Evolutionary conservation across 2,329 filamentous ascomycete species (phyloP), one percentile per base, ranked within the genome.

Genomic region (Verticillium dahliae): DNA sequence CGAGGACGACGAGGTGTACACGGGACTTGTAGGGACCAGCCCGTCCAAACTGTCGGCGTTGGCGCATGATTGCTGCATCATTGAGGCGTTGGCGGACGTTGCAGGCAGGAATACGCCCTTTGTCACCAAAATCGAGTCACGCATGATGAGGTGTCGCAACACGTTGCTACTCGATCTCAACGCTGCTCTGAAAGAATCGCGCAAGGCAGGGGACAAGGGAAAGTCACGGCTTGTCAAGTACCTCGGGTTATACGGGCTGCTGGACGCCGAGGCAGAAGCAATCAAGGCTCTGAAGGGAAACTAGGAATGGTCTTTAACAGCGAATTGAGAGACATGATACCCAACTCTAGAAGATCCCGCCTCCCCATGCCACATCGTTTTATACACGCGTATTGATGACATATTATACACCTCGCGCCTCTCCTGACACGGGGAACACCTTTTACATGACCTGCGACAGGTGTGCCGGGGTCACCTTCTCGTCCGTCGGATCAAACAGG

Each of bases 401-500:
- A 74, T 76, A 76, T 75, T 67, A 68, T 76, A 77, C 76, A 77
- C 67, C 72, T 60, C 38, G 33, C 60, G 57, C 58, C 33, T 60
- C 11, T 31, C n/a, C 15, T 14, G n/a, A 35, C 27, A 31, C 61
- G 54, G 52, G 45, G 18, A 18, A 52, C 45, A 50, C 34, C n/a
- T 59, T 67, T 77, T 82, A 85, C 80, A 85, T 86, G 63, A 80
- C 77, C 27, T 78, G 79, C 59, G 80, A 76, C 68, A 89, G 70
- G 64, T 84, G 76, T 56, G 77, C 80, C 33, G 82, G 77, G 55
- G 80, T 78, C 57, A 89, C 73, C 58, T 76, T 78, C 63, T 85
- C 85, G 63, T 85, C 81, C 4, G 82, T 80, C 60, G 88, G 81
- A 69, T 78, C 86, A 74, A 95, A 90, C 60, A 89, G 86, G 62